Percentiles rank a stretch among this genome's conserved stretches.
Evolutionary conservation across 106 monocot species (phyloP).

Genomic region (Platanthera zijinensis): DNA sequence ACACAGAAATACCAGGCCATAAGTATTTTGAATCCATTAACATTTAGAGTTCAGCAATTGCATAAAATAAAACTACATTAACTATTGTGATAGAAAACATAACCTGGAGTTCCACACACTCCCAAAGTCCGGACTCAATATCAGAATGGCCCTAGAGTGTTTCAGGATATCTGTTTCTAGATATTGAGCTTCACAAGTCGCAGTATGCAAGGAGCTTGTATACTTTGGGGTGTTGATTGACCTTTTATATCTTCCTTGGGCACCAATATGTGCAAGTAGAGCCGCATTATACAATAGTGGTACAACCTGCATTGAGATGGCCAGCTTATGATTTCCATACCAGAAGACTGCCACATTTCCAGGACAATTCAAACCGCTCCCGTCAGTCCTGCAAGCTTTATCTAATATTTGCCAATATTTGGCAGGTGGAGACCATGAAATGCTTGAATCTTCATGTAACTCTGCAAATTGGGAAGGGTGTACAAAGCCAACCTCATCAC

Average conservation of each 20-base stretch:
- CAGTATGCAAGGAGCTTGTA: conserved; percentile 6
- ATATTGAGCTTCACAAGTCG: conserved; percentile 1
- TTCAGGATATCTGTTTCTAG: conserved; percentile 40
- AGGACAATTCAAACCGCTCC: background rate
- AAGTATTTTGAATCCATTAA: background rate
- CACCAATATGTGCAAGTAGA: conserved; percentile 24
- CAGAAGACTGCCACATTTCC: conserved; percentile 47
- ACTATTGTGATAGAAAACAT: background rate
- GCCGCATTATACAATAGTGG: conserved; percentile 42
- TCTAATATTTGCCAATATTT: background rate
- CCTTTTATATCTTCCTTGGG: conserved; percentile 27
- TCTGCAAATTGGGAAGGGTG: conserved; percentile 58
- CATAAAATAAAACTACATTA: background rate
- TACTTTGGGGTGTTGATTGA: background rate
- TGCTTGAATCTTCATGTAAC: conserved; percentile 22
- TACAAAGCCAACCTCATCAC: conserved; percentile 74
- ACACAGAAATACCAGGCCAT: background rate
- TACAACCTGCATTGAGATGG: conserved; percentile 42
- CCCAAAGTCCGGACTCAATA: conserved; percentile 42
- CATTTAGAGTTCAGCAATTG: background rate
- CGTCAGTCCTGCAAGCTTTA: background rate
- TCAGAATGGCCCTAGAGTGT: conserved; percentile 48
- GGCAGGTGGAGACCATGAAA: background rate
- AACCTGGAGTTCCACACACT: conserved; percentile 85
- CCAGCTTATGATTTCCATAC: conserved; percentile 66